phyloP scores from a whole-genome alignment of 345 rosid genomes.

The Raphanus raphanistrum region DNA sequence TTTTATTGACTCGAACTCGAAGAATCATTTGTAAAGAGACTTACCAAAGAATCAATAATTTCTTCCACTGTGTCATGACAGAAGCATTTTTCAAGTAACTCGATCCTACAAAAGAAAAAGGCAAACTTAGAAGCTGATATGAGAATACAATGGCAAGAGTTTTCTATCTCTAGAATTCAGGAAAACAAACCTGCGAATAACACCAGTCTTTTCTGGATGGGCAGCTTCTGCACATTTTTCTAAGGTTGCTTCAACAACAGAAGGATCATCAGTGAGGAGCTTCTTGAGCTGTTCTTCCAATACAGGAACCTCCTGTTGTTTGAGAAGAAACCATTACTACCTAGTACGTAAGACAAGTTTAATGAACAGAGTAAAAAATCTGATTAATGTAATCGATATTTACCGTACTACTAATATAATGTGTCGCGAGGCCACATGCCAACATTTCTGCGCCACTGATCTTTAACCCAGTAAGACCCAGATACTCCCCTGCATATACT shows the following conservation, averaged over 20 bases:
- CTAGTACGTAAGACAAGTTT: constrained; percentile 8
- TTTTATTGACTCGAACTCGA: neutral
- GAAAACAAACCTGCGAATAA: constrained; percentile 63
- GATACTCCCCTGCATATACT: constrained; percentile 76
- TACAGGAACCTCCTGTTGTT: constrained; percentile 56
- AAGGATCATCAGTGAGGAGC: constrained; percentile 82
- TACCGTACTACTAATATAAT: constrained; percentile 64
- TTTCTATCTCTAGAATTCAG: constrained; percentile 1
- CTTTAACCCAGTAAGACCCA: constrained; percentile 82
- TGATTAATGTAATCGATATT: constrained; percentile 16
- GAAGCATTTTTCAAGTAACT: constrained; percentile 71
- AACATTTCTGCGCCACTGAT: constrained; percentile 87
- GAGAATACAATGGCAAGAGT: constrained; percentile 8
- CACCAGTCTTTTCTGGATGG: constrained; percentile 67
- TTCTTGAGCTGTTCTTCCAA: constrained; percentile 70
- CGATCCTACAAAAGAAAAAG: constrained; percentile 49
- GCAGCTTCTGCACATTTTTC: constrained; percentile 64
- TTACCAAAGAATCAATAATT: constrained; percentile 78
- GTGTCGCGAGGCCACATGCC: constrained; percentile 90
- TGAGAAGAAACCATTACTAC: constrained; percentile 12
- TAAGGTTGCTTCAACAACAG: constrained; percentile 66
- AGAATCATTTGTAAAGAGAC: constrained; percentile 26
- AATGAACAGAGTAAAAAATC: constrained; percentile 4
- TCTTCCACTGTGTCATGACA: constrained; percentile 85
- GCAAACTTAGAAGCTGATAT: constrained; percentile 14